These are phyloP conservation scores for Salvia rosmarinus DNA, from an alignment of 257 asterid genomes.

Conservation along the genomic window DNA sequence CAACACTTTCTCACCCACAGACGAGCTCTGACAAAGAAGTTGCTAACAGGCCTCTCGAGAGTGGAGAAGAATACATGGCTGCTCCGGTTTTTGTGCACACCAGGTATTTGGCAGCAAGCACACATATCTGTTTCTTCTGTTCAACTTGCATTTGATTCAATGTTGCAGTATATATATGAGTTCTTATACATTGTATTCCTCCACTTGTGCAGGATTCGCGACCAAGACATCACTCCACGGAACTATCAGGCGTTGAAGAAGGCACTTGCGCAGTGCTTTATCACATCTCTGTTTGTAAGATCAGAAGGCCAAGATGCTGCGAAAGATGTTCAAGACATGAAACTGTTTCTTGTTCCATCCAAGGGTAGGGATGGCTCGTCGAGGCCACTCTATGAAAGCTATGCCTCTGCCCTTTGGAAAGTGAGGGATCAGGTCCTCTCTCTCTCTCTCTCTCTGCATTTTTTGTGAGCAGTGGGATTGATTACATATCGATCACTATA, in stretches of 20 bases:
- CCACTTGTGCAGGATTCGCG: constrained; percentile 53
- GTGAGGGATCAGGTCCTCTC: constrained; percentile 79
- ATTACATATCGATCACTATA: background rate
- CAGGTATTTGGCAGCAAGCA: constrained; percentile 46
- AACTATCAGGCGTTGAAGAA: constrained; percentile 53
- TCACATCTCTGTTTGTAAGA: constrained; percentile 58
- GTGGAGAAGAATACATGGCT: constrained; percentile 71
- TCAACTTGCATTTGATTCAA: background rate
- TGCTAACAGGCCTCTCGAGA: constrained; percentile 51
- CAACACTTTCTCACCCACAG: constrained; percentile 60
- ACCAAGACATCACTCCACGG: constrained; percentile 54
- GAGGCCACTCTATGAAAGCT: constrained; percentile 64
- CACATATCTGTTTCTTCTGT: background rate
- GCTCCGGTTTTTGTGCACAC: constrained; percentile 82
- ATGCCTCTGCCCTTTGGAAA: constrained; percentile 57
- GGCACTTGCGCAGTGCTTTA: constrained; percentile 54
- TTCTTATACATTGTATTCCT: constrained; percentile 6
- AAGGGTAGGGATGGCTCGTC: constrained; percentile 55
- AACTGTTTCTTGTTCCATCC: constrained; percentile 70
- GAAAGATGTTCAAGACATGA: constrained; percentile 42
- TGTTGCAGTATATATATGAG: background rate
- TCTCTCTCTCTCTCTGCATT: constrained; percentile 33
- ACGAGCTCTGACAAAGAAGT: constrained; percentile 62
- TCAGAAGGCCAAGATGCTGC: constrained; percentile 46
- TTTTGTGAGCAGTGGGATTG: background rate